Evolutionary conservation across 257 asterid genomes (phyloP).

Genomic region (Rubia yunnanensis): DNA sequence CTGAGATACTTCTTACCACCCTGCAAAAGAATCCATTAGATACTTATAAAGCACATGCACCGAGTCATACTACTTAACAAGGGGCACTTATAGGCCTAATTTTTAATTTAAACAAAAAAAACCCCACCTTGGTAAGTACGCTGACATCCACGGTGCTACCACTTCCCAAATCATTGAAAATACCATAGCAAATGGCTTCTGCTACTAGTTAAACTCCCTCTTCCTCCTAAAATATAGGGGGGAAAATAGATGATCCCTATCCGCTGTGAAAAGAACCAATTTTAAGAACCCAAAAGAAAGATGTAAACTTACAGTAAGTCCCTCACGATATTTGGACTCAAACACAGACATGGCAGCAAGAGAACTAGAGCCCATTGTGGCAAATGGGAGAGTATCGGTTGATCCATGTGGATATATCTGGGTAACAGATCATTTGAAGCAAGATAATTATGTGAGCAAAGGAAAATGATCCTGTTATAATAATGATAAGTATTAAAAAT

Average conservation of each 20-base stretch:
- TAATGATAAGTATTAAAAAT: neutral
- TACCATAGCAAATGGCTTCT: constrained; percentile 88
- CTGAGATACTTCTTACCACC: constrained; percentile 73
- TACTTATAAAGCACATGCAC: neutral
- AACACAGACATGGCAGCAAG: constrained; percentile 96
- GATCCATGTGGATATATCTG: constrained; percentile 99
- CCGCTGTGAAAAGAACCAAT: neutral
- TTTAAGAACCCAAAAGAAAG: neutral
- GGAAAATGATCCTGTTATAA: neutral
- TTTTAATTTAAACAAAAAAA: too few relatives aligned
- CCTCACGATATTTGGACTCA: constrained; percentile 80
- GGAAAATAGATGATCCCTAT: constrained; percentile 9
- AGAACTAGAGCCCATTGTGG: constrained; percentile 99
- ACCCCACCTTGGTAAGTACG: constrained; percentile 77
- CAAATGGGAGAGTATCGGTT: constrained; percentile 90
- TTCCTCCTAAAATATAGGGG: constrained; percentile 47
- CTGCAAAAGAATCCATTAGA: constrained; percentile 22
- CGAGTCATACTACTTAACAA: neutral
- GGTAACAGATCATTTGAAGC: constrained; percentile 10
- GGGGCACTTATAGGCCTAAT: neutral
- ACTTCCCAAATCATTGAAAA: constrained; percentile 94
- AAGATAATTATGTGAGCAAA: neutral
- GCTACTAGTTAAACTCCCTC: constrained; percentile 79
- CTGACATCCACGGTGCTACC: constrained; percentile 94
- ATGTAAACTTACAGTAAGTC: constrained; percentile 57